Evolutionary conservation across 2,329 filamentous ascomycete species (phyloP).

Genomic region (Ilyonectria destructans): DNA sequence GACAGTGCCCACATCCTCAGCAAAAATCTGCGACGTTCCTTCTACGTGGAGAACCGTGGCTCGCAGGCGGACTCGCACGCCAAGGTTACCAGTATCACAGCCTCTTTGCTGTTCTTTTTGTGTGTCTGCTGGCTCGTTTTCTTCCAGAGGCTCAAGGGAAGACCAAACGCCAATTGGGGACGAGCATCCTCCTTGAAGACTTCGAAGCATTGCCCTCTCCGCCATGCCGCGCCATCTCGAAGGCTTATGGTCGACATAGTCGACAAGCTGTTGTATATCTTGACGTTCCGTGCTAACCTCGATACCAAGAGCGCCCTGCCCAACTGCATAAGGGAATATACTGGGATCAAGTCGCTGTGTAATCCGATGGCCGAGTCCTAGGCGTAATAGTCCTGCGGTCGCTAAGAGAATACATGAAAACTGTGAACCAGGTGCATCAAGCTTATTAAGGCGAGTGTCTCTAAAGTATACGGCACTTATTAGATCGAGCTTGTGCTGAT

Average conservation of each 20-base stretch:
- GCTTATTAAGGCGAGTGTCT: conserved; percentile 1
- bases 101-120: neutral
- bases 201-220: conserved; percentile 3
- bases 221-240: neutral
- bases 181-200: conserved; percentile 1
- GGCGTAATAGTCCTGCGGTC: neutral
- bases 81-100: neutral
- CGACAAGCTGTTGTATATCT: neutral
- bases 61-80: neutral
- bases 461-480: neutral
- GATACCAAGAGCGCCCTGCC: neutral
- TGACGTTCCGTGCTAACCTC: neutral
- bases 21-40: neutral
- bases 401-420: conserved; percentile 5
- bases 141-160: neutral
- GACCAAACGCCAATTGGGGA: neutral
- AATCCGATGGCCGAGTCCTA: neutral
- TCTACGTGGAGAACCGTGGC: neutral
- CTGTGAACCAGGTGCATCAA: neutral
- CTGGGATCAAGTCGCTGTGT: neutral
- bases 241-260: neutral
- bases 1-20: neutral
- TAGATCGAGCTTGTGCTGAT: neutral
- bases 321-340: conserved; percentile 1
- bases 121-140: neutral